These are phyloP conservation scores for Lenwebbia sp. DNA, from an alignment of 345 rosid species.

Conservation along the genomic window DNA sequence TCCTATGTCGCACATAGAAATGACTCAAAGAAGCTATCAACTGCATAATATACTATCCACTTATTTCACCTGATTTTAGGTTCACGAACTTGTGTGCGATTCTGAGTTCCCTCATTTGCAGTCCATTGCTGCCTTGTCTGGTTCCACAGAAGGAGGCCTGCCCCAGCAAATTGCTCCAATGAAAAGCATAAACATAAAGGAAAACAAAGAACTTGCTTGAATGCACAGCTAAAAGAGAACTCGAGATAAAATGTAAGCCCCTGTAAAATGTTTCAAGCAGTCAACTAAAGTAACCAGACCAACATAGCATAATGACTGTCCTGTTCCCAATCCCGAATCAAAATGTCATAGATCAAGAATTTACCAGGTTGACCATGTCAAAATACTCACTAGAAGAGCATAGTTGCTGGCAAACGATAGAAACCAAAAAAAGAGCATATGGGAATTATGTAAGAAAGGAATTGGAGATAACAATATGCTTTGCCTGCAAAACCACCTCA, in stretches of 20 bases:
- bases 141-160: slow-evolving; percentile 29
- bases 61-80: slow-evolving; percentile 12
- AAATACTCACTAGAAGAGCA: neutral
- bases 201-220: neutral
- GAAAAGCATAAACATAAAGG: neutral
- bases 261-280: neutral
- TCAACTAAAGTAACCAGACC: neutral
- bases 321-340: neutral
- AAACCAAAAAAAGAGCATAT: neutral
- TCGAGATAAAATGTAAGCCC: neutral
- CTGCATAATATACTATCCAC: neutral
- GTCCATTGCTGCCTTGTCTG: slow-evolving; percentile 29
- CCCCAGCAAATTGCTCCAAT: neutral
- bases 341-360: neutral
- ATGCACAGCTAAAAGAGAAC: neutral
- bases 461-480: neutral
- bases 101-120: slow-evolving; percentile 13
- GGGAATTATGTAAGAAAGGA: neutral
- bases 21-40: neutral
- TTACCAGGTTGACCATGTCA: neutral
- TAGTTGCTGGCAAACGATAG: neutral
- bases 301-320: neutral
- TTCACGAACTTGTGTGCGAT: slow-evolving; percentile 10
- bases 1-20: neutral
- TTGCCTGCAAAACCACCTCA: neutral